A percentile compares a stretch with the other conserved stretches of the same genome.
These are phyloP conservation scores for Coniferiporia weirii DNA, from an alignment of 1,284 basidiomycete species.

Conservation along the genomic window DNA sequence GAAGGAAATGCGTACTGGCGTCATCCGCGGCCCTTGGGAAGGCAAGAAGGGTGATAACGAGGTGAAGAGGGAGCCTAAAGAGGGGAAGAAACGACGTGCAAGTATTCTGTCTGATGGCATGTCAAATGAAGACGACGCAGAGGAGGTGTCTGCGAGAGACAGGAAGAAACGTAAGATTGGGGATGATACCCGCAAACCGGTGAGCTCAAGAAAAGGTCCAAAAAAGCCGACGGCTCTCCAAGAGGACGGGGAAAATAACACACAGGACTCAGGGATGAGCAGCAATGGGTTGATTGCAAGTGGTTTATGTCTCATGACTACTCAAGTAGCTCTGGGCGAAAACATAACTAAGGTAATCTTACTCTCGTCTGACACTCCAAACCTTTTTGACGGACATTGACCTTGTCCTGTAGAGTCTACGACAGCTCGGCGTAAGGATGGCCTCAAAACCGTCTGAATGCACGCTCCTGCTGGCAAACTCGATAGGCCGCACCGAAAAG, in stretches of 20 bases:
- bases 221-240: slow-evolving; percentile 9
- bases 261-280: not conserved
- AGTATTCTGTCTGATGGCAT: slow-evolving; percentile 21
- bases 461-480: slow-evolving; percentile 68
- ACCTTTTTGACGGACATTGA: not conserved
- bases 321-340: slow-evolving; percentile 49
- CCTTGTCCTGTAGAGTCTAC: slow-evolving; percentile 40
- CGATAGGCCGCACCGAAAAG: slow-evolving; percentile 76
- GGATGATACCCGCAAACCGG: slow-evolving; percentile 11
- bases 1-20: slow-evolving; percentile 50
- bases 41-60: slow-evolving; percentile 20
- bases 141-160: slow-evolving; percentile 24
- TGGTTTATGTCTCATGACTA: slow-evolving; percentile 40
- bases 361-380: not conserved
- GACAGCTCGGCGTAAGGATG: slow-evolving; percentile 57
- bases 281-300: slow-evolving; percentile 1
- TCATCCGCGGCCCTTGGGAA: slow-evolving; percentile 28
- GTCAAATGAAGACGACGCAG: slow-evolving; percentile 20
- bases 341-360: slow-evolving; percentile 47
- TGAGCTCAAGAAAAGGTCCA: slow-evolving; percentile 16
- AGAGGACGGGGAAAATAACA: slow-evolving; percentile 21
- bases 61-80: slow-evolving; percentile 19
- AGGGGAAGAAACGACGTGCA: slow-evolving; percentile 4
- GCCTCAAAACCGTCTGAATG: slow-evolving; percentile 59
- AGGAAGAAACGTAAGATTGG: slow-evolving; percentile 23